Base-by-base conservation (phyloP, 257 asterid genomes). In the Gentiana straminea region DNA sequence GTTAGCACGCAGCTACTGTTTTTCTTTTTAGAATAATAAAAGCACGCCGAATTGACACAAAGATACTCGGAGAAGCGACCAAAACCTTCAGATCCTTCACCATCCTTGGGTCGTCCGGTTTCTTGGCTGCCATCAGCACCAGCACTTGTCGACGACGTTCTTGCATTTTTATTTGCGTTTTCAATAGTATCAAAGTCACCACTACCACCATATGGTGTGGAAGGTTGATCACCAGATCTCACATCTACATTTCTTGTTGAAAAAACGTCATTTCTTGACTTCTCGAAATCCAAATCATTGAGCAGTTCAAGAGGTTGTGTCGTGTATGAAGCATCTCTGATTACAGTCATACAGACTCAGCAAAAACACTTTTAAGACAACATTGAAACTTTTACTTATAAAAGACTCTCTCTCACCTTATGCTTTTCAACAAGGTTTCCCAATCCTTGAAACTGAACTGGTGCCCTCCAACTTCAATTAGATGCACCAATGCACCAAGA, bases 221-320 rank as follows among this genome's bases (percentile, higher is more conserved):
- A 51, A 32, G 69, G 58, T 51, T 51, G 56, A 62, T 64, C 69
- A 46, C 67, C 68, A 52, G 83, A 73, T 65, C 79, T 59, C 62
- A 64, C 65, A 57, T 86, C 80, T 73, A 71, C 60, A 60, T 71
- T 77, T 75, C 79, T 75, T 45, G 76, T 57, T 63, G 81, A 70
- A 36, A 61, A 10, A 43, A 66, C 68, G 43, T 69, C 79, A 60
- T 72, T 79, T 71, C 87, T 90, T 54, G 73, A 64, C 67, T 71
- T 79, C 70, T 87, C 92, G 62, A 81, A 76, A 65, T 94, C 94
- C 77, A 83, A 63, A 76, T 79, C 75, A 72, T 88, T 92, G 68
- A 92, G 97, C 74, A 92, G 91, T 87, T 92, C 97, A 62, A 92
- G 94, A 70, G 99, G 99, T 69, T 88, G 97, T 3, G 99, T 92